A percentile compares a stretch with the other conserved stretches of the same genome.
Conservation (phyloP, 192 early-diverging fungal species). For the Haplosporangium gracile region DNA sequence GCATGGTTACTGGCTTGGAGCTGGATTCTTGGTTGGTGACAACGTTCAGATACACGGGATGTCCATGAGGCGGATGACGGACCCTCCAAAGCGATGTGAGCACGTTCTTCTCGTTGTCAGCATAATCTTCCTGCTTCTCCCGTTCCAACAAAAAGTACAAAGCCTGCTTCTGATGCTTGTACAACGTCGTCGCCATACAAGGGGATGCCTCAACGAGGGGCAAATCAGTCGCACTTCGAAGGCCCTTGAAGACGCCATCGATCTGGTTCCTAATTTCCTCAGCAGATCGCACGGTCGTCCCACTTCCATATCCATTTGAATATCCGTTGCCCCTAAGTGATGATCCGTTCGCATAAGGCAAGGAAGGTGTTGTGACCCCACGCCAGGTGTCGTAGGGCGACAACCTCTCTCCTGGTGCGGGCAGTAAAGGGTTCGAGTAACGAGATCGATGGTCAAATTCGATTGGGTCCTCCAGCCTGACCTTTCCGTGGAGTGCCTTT, state of each 20-base stretch:
- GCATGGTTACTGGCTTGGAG: conserved; percentile 59
- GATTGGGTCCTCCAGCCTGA: conserved; percentile 50
- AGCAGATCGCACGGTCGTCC: conserved; percentile 22
- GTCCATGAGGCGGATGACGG: conserved; percentile 49
- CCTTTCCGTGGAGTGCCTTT: conserved; percentile 39
- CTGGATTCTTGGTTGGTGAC: conserved; percentile 62
- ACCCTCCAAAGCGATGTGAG: conserved; percentile 61
- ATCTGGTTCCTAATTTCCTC: conserved; percentile 64
- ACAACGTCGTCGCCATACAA: conserved; percentile 65
- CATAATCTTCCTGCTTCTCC: conserved; percentile 74
- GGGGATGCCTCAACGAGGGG: conserved; percentile 65
- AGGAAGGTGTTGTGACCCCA: conserved; percentile 29
- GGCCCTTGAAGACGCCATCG: conserved; percentile 70
- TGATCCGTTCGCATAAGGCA: conserved; percentile 17
- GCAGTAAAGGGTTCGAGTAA: conserved; percentile 51
- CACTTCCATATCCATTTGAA: conserved; percentile 25
- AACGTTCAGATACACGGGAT: conserved; percentile 59
- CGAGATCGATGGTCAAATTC: conserved; percentile 54
- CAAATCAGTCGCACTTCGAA: conserved; percentile 62
- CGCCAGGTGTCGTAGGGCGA: conserved; percentile 45
- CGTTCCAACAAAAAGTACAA: conserved; percentile 83
- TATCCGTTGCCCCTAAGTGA: conserved; percentile 26
- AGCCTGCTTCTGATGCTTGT: conserved; percentile 87
- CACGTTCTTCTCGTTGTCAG: conserved; percentile 57
- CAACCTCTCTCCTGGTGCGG: conserved; percentile 35